Percentiles rank a stretch among this genome's conserved stretches.
phyloP scores from a whole-genome alignment of 306 rosid genomes.

The Ziziphus jujuba region DNA sequence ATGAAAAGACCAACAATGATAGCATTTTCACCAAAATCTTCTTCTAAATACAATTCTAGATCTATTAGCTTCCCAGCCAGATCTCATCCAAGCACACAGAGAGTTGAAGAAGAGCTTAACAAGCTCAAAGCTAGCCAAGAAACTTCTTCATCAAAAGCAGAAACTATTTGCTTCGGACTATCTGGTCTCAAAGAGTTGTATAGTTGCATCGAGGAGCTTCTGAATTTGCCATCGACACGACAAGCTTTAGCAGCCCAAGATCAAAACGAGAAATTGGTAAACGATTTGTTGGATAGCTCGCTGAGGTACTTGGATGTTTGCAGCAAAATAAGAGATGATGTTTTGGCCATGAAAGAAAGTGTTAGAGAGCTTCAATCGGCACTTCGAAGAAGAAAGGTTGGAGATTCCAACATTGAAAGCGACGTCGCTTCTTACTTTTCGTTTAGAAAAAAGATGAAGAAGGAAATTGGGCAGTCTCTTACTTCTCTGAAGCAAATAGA shows the following conservation, averaged over 20 bases:
- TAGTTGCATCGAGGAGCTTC: constrained; percentile 46
- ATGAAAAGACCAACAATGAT: constrained; percentile 42
- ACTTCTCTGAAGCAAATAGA: constrained; percentile 44
- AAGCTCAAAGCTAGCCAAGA: constrained; percentile 49
- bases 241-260: constrained; percentile 49
- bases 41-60: constrained; percentile 37
- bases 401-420: constrained; percentile 41
- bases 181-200: constrained; percentile 46
- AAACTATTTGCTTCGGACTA: constrained; percentile 39
- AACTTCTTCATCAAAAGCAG: constrained; percentile 27
- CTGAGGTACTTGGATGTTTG: constrained; percentile 55
- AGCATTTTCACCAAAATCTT: constrained; percentile 49
- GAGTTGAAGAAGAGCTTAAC: constrained; percentile 52
- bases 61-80: constrained; percentile 68
- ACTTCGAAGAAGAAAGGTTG: constrained; percentile 51
- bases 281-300: constrained; percentile 54
- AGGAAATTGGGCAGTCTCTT: constrained; percentile 36
- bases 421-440: constrained; percentile 34
- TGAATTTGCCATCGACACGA: constrained; percentile 52
- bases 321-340: constrained; percentile 48
- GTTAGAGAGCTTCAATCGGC: constrained; percentile 57
- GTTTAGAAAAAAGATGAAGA: constrained; percentile 46
- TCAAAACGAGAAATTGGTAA: constrained; percentile 55
- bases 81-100: constrained; percentile 69
- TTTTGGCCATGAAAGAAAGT: constrained; percentile 42